Evolutionary conservation across 352 stramenopile genomes (phyloP), one percentile per base, ranked within the genome.

Genomic region (Globisporangium heterothallicum): DNA sequence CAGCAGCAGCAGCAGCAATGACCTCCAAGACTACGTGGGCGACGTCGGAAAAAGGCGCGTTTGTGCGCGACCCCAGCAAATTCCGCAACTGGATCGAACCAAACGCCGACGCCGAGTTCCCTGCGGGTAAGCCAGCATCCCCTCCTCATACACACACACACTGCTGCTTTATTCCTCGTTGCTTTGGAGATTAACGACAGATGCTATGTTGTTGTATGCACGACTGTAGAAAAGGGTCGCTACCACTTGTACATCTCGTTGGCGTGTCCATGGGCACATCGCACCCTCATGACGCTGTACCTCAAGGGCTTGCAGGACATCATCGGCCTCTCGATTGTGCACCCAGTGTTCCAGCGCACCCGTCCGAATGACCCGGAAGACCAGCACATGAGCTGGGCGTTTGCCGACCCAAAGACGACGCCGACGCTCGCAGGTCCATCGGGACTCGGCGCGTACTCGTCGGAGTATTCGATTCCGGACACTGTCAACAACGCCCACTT

Each of bases 171-270:
- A n/a, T n/a, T n/a, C n/a, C n/a, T n/a, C n/a, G 6, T 35, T 36
- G 27, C 24, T 29, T 21, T 38, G n/a, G n/a, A 18, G 8, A 24
- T 18, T 50, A 32, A 24, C 6, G 27, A n/a, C 13, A 22, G 6
- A n/a, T 8, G 43, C 21, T 50, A 14, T 34, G n/a, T 18, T 50
- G 24, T n/a, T 50, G 43, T 16, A 35, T 4, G 12, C 14, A 29
- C n/a, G n/a, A n/a, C 10, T 49, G 13, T 42, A 60, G 66, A 86
- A 57, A 67, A 61, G 35, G 44, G 58, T 40, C 78, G 81, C 29
- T 92, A 99, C 74, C 95, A 98, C 70, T 70, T 99, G 24, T 98
- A 98, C 76, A 87, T 98, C 29, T 97, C 92, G 49, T 78, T 94
- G 25, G 96, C 96, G 29, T 99, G 96, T 74, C 97, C 97, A 26